Evolutionary conservation across 164 flowering plant species (phyloP), one percentile per base, ranked within the genome.

Genomic region (Litsea cubeba): DNA sequence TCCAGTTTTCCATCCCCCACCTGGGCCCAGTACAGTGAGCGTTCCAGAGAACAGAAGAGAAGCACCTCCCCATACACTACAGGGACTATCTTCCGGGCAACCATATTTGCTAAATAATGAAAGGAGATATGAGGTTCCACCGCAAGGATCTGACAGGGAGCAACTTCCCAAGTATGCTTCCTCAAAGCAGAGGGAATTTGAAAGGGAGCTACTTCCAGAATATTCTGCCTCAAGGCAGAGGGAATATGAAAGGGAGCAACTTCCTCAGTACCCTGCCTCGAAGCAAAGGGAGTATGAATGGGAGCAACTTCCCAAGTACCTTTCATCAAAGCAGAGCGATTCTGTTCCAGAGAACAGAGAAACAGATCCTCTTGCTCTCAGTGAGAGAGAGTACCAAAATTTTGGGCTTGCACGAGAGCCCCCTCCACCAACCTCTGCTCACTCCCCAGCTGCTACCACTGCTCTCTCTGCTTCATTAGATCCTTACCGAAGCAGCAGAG

Each of bases 71-170:
- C 82, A 63, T 8, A 14, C 26, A 23, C 67, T 22, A 4, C 40
- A 69, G 24, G 67, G 12, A 24, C 23, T 30, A 40, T 17, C 75
- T 14, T 54, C 24, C 57, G 49, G 79, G 70, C 81, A 78, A 28
- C 64, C 50, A n/a, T 76, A 76, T 63, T 64, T 71, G 30, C 70
- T 58, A 63, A 68, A 71, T 22, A 30, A 66, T 25, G 69, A 17
- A 12, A 15, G 74, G 70, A 75, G 74, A 75, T 58, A 79, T 57
- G 63, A 23, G 51, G 46, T 62, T 63, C 71, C 67, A 12, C 65
- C 64, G 12, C 65, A 80, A 71, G 80, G 51, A 72, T 83, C 76
- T 68, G 87, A 74, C 71, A 78, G n/a, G 69, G 69, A 81, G 62
- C 79, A 75, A 35, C 74, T 72, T 67, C 50, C 35, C 15, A 60